Base-by-base conservation (phyloP, 257 asterid genomes). In the Fraxinus americana region DNA sequence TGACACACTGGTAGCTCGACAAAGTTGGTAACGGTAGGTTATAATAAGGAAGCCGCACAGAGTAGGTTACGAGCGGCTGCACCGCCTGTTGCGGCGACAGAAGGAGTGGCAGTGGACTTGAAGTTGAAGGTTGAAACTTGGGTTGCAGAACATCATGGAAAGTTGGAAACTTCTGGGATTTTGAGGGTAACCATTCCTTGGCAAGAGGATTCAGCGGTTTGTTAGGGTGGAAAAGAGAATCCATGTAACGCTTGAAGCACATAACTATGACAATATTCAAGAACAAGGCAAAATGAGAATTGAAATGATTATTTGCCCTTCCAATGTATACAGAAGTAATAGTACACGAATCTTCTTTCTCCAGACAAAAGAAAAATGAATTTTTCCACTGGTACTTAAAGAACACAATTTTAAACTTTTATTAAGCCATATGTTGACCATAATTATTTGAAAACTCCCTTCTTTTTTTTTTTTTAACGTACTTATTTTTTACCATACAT, bases 181-280 rank as follows among this genome's bases (percentile, higher is more conserved):
- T 63, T 4, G 19, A 63, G 17, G 83, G 85, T 10, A 25, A 9
- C 82, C 83, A 84, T 41, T 81, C 85, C 27, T 43, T 2, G 1
- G 88, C 88, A 1, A 45, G 7, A 0, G 85, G 88, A 34, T 81
- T 84, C 1, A 84, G 81, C 1, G 73, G 8, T 41, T 43, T 25
- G 16, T 12, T 77, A 41, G 27, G 3, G 14, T 10, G 10, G 34
- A n/a, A 63, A 27, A 3, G 16, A 4, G n/a, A 25, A 23, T 13
- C 69, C 36, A 23, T 63, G 17, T 17, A 23, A 27, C 36, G 67
- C 12, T 72, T 72, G 81, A 77, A 39, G 73, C 73, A 72, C 82
- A 78, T 66, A 8, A 34, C 0, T 2, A 57, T 57, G 7, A 17
- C 3, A 0, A 19, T 19, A 52, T 52, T 52, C 21, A 52, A 52